Conservation (phyloP, 768 basidiomycete species). For the Boletus bicolor region DNA sequence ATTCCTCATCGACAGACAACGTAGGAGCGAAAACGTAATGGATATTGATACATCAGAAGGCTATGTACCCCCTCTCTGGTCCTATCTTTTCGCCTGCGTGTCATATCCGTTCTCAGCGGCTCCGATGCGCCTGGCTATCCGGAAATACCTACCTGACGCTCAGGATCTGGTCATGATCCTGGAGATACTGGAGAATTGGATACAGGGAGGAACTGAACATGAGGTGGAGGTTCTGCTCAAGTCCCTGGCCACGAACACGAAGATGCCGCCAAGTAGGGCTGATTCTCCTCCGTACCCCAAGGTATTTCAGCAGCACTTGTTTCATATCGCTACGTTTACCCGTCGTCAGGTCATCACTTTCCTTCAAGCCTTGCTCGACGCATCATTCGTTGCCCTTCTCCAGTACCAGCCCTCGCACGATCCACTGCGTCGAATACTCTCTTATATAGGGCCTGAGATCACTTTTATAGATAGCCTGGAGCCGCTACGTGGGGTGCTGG, state of each 20-base stretch:
- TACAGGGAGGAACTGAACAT: constrained; percentile 31
- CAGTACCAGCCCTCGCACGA: constrained; percentile 59
- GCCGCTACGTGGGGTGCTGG: constrained; percentile 57
- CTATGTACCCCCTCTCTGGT: constrained; percentile 33
- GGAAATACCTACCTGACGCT: constrained; percentile 38
- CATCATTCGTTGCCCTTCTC: constrained; percentile 65
- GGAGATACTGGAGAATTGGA: constrained; percentile 38
- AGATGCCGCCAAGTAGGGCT: constrained; percentile 14
- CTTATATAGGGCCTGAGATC: constrained; percentile 56
- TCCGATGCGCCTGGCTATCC: constrained; percentile 43
- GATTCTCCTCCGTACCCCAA: constrained; percentile 29
- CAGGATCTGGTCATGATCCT: constrained; percentile 39
- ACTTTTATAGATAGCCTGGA: constrained; percentile 47
- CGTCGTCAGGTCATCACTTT: constrained; percentile 54
- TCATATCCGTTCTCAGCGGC: constrained; percentile 39
- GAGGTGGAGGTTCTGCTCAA: constrained; percentile 22
- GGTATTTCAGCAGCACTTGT: constrained; percentile 39
- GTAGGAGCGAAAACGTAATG: constrained; percentile 28
- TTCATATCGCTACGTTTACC: constrained; percentile 31
- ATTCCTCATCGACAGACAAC: constrained; percentile 40
- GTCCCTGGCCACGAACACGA: constrained; percentile 15
- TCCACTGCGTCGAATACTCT: constrained; percentile 47
- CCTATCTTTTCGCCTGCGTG: constrained; percentile 38
- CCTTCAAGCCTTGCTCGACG: constrained; percentile 65
- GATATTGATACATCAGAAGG: constrained; percentile 34